These are phyloP conservation scores for Aspergillus ochraceus DNA, from an alignment of 2,329 filamentous ascomycete species.

Conservation along the genomic window DNA sequence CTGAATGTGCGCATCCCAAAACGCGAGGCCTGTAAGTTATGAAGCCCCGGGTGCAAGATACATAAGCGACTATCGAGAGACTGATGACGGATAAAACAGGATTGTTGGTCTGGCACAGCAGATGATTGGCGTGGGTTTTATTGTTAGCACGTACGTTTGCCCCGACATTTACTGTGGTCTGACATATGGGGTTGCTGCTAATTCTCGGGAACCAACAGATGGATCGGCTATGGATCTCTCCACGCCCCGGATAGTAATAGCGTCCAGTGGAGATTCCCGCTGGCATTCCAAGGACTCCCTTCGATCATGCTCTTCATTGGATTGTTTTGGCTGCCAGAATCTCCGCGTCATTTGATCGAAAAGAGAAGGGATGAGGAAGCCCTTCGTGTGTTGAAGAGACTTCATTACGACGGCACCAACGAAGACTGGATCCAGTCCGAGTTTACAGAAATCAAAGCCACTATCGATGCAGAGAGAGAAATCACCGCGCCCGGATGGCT, in stretches of 20 bases:
- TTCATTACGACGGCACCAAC: constrained; percentile 56
- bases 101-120: constrained; percentile 47
- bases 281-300: constrained; percentile 42
- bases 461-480: constrained; percentile 60
- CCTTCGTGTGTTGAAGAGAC: constrained; percentile 49
- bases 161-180: background rate
- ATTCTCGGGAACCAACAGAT: constrained; percentile 17
- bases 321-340: constrained; percentile 35
- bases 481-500: constrained; percentile 49
- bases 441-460: constrained; percentile 34
- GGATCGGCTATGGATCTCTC: constrained; percentile 52
- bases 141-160: constrained; percentile 42
- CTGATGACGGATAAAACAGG: background rate
- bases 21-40: constrained; percentile 49
- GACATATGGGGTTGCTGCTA: background rate
- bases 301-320: constrained; percentile 37
- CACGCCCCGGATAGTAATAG: constrained; percentile 32
- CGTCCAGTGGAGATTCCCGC: constrained; percentile 38
- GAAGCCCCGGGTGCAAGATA: too few species aligned
- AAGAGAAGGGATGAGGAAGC: constrained; percentile 52
- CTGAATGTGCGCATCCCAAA: constrained; percentile 60
- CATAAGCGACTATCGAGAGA: background rate
- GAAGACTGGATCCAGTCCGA: constrained; percentile 56
- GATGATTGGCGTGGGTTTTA: constrained; percentile 47
- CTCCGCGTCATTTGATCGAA: constrained; percentile 38